Evolutionary conservation across 2,329 filamentous ascomycete genomes (phyloP), one percentile per base, ranked within the genome.

Genomic region (Cryoendolithus antarcticus): DNA sequence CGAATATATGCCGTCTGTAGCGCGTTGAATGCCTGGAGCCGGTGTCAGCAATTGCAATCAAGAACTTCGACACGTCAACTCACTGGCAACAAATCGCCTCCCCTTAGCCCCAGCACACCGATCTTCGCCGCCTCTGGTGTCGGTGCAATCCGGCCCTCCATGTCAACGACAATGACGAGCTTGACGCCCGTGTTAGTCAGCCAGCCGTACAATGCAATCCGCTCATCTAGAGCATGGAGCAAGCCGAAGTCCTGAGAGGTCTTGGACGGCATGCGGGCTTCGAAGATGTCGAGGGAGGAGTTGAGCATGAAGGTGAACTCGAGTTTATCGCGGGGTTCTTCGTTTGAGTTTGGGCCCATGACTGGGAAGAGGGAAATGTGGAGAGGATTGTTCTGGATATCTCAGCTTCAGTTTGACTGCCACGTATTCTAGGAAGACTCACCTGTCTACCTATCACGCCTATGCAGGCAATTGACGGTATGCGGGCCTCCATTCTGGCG

Each of bases 101-200:
- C 86, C 44, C 83, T 70, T 53, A 95, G 61, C 0, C 84, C 86
- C 11, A 82, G 65, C 9, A 74, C 73, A 11, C 67, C 60, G 9
- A 46, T 48, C 35, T 50, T 53, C 4, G 47, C 53, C 8, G 49
- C 48, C 21, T 53, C 50, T 13, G 51, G 60, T 32, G 52, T 54
- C 24, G 51, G 44, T 6, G 69, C 62, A 36, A 72, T 65, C 12
- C 81, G 69, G 1, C 86, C 88, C 49, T 86, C 77, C 74, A 93
- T 86, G 63, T 98, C 89, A 24, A 96, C 81, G 3, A 95, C 76
- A 46, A 86, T 80, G 28, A 96, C 78, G 55, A 98, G 79, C 58
- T 89, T 88, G 46, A 94, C 77, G 32, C 86, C 86, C 19, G 91
- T 96, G 62, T 94, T 96, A 41, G 91, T 95, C 62, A 96, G 75